Conservation (phyloP, 2,329 filamentous ascomycete species). For the Botrytis deweyae region DNA sequence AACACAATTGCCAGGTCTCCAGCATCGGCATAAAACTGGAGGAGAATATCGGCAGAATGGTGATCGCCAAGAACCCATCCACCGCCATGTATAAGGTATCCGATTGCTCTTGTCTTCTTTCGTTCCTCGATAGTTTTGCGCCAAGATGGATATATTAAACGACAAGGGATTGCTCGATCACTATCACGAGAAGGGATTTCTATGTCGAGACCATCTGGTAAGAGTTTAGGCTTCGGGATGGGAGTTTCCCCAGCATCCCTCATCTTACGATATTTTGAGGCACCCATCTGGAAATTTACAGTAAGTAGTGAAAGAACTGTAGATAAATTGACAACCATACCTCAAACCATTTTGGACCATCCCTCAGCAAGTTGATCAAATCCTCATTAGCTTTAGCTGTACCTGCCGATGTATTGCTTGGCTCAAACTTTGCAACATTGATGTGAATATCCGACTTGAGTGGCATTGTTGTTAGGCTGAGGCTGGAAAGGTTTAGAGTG, state of each 20-base stretch:
- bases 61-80: conserved; percentile 31
- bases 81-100: conserved; percentile 57
- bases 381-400: conserved; percentile 47
- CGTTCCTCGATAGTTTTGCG: conserved; percentile 47
- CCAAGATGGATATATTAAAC: conserved; percentile 35
- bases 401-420: conserved; percentile 42
- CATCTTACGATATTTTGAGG: conserved; percentile 54
- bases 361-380: conserved; percentile 32
- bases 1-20: conserved; percentile 51
- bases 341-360: conserved; percentile 52
- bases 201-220: conserved; percentile 48
- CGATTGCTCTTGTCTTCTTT: conserved; percentile 47
- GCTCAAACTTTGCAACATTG: conserved; percentile 46
- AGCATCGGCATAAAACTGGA: conserved; percentile 51
- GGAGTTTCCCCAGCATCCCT: conserved; percentile 53
- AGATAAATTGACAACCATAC: conserved; percentile 36
- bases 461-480: conserved; percentile 34
- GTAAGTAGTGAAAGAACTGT: not conserved
- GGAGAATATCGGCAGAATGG: conserved; percentile 40
- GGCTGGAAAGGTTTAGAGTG: too few relatives aligned
- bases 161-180: conserved; percentile 51
- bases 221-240: conserved; percentile 47
- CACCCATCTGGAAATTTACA: conserved; percentile 46
- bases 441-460: conserved; percentile 44
- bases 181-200: conserved; percentile 52